phyloP scores from a whole-genome alignment of 768 basidiomycete species.

The Suillus alpinus region DNA sequence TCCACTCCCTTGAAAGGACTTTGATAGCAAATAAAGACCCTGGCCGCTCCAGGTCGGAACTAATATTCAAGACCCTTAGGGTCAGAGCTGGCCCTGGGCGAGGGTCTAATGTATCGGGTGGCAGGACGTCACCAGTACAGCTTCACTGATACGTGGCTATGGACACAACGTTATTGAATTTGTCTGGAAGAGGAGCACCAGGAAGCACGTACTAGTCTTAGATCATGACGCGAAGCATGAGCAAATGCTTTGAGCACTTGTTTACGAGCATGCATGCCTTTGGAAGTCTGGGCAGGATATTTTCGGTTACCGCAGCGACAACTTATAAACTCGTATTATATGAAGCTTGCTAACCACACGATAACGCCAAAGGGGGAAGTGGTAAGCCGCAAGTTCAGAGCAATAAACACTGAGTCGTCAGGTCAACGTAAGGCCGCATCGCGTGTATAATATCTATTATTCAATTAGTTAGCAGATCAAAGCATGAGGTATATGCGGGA shows the following conservation, averaged over 20 bases:
- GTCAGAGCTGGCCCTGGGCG: slow-evolving; percentile 33
- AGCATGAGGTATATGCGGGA: neutral
- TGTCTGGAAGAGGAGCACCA: neutral
- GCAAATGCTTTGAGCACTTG: slow-evolving; percentile 5
- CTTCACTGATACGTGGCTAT: slow-evolving; percentile 12
- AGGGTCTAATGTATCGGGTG: slow-evolving; percentile 24
- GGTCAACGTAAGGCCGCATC: too few species aligned
- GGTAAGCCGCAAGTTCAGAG: too few species aligned
- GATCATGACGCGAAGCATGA: neutral
- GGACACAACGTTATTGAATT: slow-evolving; percentile 2
- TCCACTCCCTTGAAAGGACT: slow-evolving; percentile 32
- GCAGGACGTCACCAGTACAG: slow-evolving; percentile 8
- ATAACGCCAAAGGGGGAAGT: too few species aligned
- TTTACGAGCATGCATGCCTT: slow-evolving; percentile 1
- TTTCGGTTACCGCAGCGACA: slow-evolving; percentile 2
- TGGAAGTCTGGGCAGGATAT: slow-evolving; percentile 9
- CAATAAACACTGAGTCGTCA: too few species aligned
- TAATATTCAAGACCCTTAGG: slow-evolving; percentile 44
- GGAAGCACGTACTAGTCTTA: neutral
- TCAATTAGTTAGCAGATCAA: neutral
- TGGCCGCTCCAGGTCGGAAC: slow-evolving; percentile 34
- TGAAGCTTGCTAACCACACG: neutral
- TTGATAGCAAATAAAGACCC: slow-evolving; percentile 45
- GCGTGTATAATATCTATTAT: neutral
- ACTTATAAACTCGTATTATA: neutral